Conservation (phyloP, 2,329 filamentous ascomycete species). For the Stagonosporopsis rhizophila region DNA sequence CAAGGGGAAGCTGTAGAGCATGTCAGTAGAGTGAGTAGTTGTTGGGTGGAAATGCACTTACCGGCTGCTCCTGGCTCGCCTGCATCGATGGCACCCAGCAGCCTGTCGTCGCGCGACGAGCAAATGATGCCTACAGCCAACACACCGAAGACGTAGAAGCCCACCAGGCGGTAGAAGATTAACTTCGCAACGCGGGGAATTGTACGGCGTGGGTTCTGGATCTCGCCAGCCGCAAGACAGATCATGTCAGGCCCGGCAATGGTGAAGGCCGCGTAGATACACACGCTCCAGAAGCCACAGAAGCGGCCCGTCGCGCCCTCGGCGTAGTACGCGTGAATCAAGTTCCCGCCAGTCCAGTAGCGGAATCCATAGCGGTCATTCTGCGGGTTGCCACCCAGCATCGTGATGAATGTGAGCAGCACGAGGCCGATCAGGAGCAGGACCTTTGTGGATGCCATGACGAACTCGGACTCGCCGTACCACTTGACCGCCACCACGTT, state of each 20-base stretch:
- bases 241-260: conserved; percentile 56
- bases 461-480: conserved; percentile 49
- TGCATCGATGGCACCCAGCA: conserved; percentile 53
- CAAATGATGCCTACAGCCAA: conserved; percentile 68
- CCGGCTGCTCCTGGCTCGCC: conserved; percentile 61
- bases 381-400: conserved; percentile 63
- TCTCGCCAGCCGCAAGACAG: conserved; percentile 61
- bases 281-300: conserved; percentile 50
- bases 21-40: not conserved
- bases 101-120: conserved; percentile 57
- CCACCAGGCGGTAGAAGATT: conserved; percentile 67
- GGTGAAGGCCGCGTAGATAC: conserved; percentile 60
- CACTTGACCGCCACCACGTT: conserved; percentile 48
- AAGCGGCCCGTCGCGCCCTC: conserved; percentile 59
- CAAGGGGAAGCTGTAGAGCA: conserved; percentile 53
- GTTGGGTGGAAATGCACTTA: not conserved
- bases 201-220: conserved; percentile 64
- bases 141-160: conserved; percentile 66
- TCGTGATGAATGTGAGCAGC: conserved; percentile 61
- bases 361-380: conserved; percentile 61
- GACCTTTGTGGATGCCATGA: conserved; percentile 43
- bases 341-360: conserved; percentile 64
- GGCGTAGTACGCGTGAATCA: conserved; percentile 59
- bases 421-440: conserved; percentile 55
- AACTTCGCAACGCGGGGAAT: conserved; percentile 66